Percentiles rank a stretch among this genome's conserved stretches.
phyloP scores from a whole-genome alignment of 2,329 filamentous ascomycete species.

The Gremmenia infestans region DNA sequence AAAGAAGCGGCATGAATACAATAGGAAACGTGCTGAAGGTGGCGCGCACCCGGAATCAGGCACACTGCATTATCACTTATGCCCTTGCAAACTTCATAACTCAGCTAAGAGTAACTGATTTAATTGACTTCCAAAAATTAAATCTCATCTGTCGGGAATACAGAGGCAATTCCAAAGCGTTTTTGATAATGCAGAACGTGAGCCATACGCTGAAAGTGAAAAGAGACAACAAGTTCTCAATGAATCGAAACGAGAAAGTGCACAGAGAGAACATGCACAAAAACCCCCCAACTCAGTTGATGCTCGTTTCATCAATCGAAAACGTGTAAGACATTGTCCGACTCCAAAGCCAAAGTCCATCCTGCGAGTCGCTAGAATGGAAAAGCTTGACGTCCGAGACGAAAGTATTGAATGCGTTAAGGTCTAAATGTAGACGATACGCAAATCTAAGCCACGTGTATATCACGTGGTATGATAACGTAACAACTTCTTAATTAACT shows the following conservation, averaged over 20 bases:
- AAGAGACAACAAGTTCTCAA: background rate
- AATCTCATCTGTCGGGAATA: background rate
- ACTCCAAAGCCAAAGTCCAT: slow-evolving; percentile 8
- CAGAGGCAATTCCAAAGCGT: too few species aligned
- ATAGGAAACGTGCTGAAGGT: background rate
- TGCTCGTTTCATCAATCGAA: background rate
- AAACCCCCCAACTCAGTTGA: background rate
- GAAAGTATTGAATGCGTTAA: too few species aligned
- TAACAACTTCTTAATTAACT: too few species aligned
- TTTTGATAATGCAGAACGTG: too few species aligned
- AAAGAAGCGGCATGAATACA: background rate
- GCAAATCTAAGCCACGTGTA: too few species aligned
- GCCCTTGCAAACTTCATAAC: background rate
- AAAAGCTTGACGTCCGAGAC: background rate
- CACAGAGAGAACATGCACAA: background rate
- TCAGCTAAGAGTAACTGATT: background rate
- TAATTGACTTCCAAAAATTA: background rate
- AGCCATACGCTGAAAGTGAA: too few species aligned
- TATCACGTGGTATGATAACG: too few species aligned
- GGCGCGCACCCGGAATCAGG: background rate
- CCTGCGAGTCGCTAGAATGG: background rate
- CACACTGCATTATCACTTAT: background rate
- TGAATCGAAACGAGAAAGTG: background rate
- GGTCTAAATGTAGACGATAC: too few species aligned
- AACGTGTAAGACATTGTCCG: slow-evolving; percentile 6